These are phyloP conservation scores for Ophiostoma himal-ulmi DNA, from an alignment of 2,329 filamentous ascomycete genomes.

Conservation along the genomic window DNA sequence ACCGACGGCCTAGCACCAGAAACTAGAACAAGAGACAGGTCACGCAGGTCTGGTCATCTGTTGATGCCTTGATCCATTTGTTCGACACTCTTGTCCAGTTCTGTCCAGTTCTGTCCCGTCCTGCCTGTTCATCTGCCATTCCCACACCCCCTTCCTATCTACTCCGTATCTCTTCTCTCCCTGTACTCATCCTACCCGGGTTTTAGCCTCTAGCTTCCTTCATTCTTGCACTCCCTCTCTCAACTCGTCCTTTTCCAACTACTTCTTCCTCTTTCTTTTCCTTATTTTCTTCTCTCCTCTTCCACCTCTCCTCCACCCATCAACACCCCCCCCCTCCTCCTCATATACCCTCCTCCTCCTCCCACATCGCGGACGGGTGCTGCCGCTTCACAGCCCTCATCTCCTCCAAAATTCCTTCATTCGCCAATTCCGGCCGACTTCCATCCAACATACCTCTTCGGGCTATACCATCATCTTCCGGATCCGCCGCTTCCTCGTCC, in stretches of 20 bases:
- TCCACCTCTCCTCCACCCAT: constrained; percentile 18
- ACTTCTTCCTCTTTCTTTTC: not conserved
- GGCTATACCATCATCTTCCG: constrained; percentile 46
- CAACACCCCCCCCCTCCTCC: constrained; percentile 7
- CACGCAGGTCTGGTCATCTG: constrained; percentile 19
- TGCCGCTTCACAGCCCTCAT: constrained; percentile 70
- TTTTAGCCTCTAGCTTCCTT: constrained; percentile 9
- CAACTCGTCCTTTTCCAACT: not conserved
- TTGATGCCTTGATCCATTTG: constrained; percentile 23
- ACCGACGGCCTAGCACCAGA: not conserved
- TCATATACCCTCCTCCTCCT: constrained; percentile 13
- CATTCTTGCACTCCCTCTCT: not conserved
- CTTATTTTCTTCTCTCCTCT: not conserved
- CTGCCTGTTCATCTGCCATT: not conserved
- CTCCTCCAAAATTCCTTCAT: constrained; percentile 71
- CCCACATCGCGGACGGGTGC: constrained; percentile 53
- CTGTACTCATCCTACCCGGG: constrained; percentile 13
- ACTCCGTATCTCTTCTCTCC: not conserved
- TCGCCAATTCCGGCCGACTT: constrained; percentile 60
- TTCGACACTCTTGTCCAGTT: constrained; percentile 5
- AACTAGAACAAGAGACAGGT: constrained; percentile 15
- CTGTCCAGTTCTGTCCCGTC: not conserved
- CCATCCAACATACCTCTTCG: constrained; percentile 83
- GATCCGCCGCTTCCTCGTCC: constrained; percentile 16
- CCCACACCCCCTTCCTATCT: constrained; percentile 10